Percentiles rank a stretch among this genome's conserved stretches.
Conservation (phyloP, 371 early-diverging fungal genomes). For the Catenaria anguillulae region DNA sequence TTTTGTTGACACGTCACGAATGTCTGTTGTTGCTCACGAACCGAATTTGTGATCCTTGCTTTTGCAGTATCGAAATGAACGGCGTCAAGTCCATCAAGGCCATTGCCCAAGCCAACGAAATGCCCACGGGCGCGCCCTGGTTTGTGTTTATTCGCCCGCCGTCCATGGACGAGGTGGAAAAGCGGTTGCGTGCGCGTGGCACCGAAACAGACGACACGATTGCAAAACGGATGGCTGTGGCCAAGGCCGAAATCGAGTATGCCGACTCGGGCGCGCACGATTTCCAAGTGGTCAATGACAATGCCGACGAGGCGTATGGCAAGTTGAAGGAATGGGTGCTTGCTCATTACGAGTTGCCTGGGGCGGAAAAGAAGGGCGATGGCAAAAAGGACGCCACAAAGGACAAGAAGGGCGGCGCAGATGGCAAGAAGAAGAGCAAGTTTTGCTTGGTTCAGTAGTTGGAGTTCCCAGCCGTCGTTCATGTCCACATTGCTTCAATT, state of each 20-base stretch:
- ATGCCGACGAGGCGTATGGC: slow-evolving; percentile 62
- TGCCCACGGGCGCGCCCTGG: slow-evolving; percentile 53
- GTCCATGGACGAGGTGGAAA: slow-evolving; percentile 55
- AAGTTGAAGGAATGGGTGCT: slow-evolving; percentile 56
- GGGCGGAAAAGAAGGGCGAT: too few relatives aligned
- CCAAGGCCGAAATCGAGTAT: slow-evolving; percentile 64
- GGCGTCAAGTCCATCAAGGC: slow-evolving; percentile 65
- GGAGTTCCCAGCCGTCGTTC: too few relatives aligned
- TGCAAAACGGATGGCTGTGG: slow-evolving; percentile 50
- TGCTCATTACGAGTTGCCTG: slow-evolving; percentile 5
- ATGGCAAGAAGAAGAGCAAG: too few relatives aligned
- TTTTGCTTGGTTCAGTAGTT: too few relatives aligned
- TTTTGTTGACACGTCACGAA: too few relatives aligned
- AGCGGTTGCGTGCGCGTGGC: slow-evolving; percentile 63
- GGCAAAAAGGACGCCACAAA: too few relatives aligned
- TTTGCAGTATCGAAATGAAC: slow-evolving; percentile 23
- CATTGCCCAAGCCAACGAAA: too few relatives aligned
- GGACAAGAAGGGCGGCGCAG: too few relatives aligned
- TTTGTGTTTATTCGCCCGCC: slow-evolving; percentile 82
- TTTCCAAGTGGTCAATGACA: slow-evolving; percentile 63
- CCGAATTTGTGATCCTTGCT: too few relatives aligned
- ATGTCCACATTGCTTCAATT: too few relatives aligned
- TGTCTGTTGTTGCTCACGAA: too few relatives aligned
- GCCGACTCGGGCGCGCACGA: slow-evolving; percentile 61
- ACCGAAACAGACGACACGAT: slow-evolving; percentile 74